phyloP scores from a whole-genome alignment of 2,329 filamentous ascomycete species.

The Diaporthe ampelina region DNA sequence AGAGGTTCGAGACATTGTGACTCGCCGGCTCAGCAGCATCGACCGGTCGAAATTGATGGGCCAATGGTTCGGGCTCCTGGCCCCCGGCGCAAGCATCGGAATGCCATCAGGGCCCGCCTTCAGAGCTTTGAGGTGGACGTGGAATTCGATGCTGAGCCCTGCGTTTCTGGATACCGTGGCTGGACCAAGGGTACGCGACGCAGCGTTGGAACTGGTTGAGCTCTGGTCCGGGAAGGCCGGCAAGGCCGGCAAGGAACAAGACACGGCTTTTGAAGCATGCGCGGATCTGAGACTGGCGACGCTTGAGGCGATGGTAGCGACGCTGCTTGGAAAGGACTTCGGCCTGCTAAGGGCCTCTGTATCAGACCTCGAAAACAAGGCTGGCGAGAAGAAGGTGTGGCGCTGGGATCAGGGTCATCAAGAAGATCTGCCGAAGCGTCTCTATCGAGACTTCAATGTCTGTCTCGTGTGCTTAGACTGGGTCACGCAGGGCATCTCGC shows the following conservation, averaged over 20 bases:
- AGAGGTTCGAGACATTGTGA: neutral
- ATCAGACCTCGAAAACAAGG: neutral
- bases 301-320: constrained; percentile 11
- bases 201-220: constrained; percentile 1
- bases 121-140: constrained; percentile 12
- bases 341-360: neutral
- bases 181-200: neutral
- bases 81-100: constrained; percentile 10
- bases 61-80: constrained; percentile 17
- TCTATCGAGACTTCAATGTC: constrained; percentile 11
- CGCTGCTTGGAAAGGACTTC: constrained; percentile 7
- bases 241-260: neutral
- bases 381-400: neutral
- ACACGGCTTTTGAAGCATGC: neutral
- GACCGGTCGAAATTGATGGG: constrained; percentile 15
- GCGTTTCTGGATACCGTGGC: neutral
- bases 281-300: constrained; percentile 1
- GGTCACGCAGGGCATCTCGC: constrained; percentile 23
- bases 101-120: neutral
- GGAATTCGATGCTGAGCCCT: constrained; percentile 13
- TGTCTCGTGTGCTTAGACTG: constrained; percentile 12
- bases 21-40: constrained; percentile 17
- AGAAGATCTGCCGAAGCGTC: neutral
- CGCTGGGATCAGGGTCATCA: neutral
- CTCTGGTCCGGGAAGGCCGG: constrained; percentile 1